Evolutionary conservation across 2,329 filamentous ascomycete species (phyloP), one percentile per base, ranked within the genome.

Genomic region (Arthrobotrys entomopaga): DNA sequence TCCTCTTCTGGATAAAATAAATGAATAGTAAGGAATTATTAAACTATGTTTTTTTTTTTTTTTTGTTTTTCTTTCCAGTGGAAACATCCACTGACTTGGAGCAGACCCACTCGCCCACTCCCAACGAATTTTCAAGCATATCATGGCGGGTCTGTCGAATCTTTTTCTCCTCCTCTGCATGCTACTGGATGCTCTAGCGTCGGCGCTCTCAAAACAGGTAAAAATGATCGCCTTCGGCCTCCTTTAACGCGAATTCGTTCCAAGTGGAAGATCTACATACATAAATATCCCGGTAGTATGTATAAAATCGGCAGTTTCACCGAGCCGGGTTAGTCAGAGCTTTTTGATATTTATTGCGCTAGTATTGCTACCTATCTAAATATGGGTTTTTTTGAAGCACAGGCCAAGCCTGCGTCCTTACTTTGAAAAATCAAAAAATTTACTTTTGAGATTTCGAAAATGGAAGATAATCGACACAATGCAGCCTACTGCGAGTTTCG

Each of bases 401-500:
- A 53, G 15, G 20, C 19, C n/a, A 3, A 13, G 48, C 3, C 3
- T 50, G 48, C 2, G 48, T 50, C 48, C 48, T 50, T 50, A 20
- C 48, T 22, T 50, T 10, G 2, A 3, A 50, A 20, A n/a, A n/a
- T n/a, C n/a, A n/a, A 20, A 13, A 13, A 19, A 20, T 19, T 53
- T 46, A 15, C 5, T 22, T 10, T n/a, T 20, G 11, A 10, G 29
- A n/a, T 26, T 43, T 66, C 50, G 34, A 53, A 67, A 38, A 46
- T 5, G 48, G 64, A 59, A 67, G 59, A 60, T 67, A 59, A 67
- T 67, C 64, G 56, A 54, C 64, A 60, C 29, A 34, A 7, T 60
- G 64, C 64, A 60, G 54, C 26, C 10, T 34, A n/a, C 20, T 40
- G 34, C 19, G 43, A 43, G 40, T 46, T 20, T 38, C 46, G 26